Evolutionary conservation across 495 filamentous ascomycete species (phyloP).

Genomic region (Lichenothelia convexa): DNA sequence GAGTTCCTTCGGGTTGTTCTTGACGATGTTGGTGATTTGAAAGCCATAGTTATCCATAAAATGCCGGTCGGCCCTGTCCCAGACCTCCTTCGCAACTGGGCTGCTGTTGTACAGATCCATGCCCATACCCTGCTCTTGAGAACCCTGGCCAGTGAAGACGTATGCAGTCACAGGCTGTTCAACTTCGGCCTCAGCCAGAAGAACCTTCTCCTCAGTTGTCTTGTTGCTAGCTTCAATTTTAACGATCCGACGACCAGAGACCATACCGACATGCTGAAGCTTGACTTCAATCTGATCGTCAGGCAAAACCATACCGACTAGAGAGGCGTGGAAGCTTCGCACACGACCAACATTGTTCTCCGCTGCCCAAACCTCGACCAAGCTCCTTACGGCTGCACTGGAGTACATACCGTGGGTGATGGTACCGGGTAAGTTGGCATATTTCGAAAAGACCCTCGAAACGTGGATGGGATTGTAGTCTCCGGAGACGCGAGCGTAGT

Average conservation of each 20-base stretch:
- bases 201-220: slow-evolving; percentile 86
- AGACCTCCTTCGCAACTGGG: slow-evolving; percentile 85
- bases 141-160: slow-evolving; percentile 95
- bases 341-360: slow-evolving; percentile 97
- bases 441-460: slow-evolving; percentile 84
- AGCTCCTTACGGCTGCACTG: slow-evolving; percentile 85
- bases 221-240: slow-evolving; percentile 89
- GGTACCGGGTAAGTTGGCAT: slow-evolving; percentile 84
- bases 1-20: slow-evolving; percentile 97
- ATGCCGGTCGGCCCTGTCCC: slow-evolving; percentile 94
- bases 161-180: slow-evolving; percentile 96
- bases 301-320: slow-evolving; percentile 95
- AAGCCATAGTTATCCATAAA: slow-evolving; percentile 98
- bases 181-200: slow-evolving; percentile 89
- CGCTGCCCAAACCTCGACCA: slow-evolving; percentile 98
- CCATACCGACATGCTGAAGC: slow-evolving; percentile 93
- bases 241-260: slow-evolving; percentile 95
- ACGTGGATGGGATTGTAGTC: slow-evolving; percentile 99
- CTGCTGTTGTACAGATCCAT: slow-evolving; percentile 96
- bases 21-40: slow-evolving; percentile 94
- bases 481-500: slow-evolving; percentile 89
- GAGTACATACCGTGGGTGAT: slow-evolving; percentile 99
- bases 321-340: slow-evolving; percentile 81
- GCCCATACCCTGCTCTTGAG: slow-evolving; percentile 98
- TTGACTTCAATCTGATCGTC: slow-evolving; percentile 89